Evolutionary conservation across 139 green algal species (phyloP), one percentile per base, ranked within the genome.

Genomic region (Chlorella sp.): DNA sequence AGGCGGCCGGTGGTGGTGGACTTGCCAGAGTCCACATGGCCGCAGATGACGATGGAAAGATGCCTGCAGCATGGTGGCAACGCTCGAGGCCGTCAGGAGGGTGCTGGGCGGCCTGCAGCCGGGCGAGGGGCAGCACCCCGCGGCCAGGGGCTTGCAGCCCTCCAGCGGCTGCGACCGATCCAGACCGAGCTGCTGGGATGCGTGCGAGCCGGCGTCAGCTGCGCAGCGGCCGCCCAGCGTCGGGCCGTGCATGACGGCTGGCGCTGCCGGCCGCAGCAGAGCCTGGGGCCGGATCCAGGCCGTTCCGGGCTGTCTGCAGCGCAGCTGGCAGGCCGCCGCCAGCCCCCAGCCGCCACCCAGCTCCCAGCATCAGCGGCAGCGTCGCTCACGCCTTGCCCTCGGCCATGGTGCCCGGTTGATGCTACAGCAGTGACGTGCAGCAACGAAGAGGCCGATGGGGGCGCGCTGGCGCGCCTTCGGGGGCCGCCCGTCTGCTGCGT

Each of bases 1-100:
- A 99, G 91, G 89, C 96, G 97, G 78, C 97, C 97, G 78, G 97
- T 98, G 87, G 96, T 98, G 41, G 95, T 98, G 73, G 94, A 98
- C 95, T 99, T 98, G 92, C 97, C 97, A 80, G 93, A 98, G 73
- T 86, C 82, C 58, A 80, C 73, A 76, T 82, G 73, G 41, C 89
- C 88, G 84, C 87, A 93, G 84, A 94, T 95, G 44, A 94, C 91
- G 41, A 95, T 89, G 65, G 92, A 95, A 73, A 95, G 87, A 89
- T 95, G 93, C 9, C 92, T 94, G 46, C 36, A 48, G 19, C n/a
- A n/a, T n/a, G n/a, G n/a, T n/a, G n/a, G n/a, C n/a, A n/a, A n/a
- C n/a, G n/a, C n/a, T n/a, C n/a, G n/a, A n/a, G n/a, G n/a, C n/a
- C n/a, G n/a, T n/a, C n/a, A n/a, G n/a, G n/a, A n/a, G n/a, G n/a